Evolutionary conservation across 257 asterid species (phyloP).

Genomic region (Dorcoceras hygrometricum): DNA sequence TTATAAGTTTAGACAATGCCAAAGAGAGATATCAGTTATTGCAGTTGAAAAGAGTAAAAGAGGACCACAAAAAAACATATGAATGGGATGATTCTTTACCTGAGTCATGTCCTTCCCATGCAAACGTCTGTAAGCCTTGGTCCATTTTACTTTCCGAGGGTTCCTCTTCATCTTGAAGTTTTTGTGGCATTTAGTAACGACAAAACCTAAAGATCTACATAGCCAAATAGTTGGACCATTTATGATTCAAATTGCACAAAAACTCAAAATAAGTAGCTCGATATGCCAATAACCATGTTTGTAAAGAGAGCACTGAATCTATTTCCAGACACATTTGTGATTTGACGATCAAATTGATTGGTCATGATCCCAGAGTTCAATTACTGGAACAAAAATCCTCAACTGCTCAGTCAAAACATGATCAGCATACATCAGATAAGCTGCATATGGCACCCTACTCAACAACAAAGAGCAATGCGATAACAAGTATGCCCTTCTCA

Average conservation of each 20-base stretch:
- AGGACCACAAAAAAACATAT: background rate
- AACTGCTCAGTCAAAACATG: background rate
- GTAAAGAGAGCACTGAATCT: background rate
- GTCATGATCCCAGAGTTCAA: background rate
- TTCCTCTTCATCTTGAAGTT: constrained; percentile 49
- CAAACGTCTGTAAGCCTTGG: constrained; percentile 80
- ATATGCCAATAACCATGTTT: background rate
- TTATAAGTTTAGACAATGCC: constrained; percentile 22
- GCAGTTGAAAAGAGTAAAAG: background rate
- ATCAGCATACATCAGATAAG: background rate
- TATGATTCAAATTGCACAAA: background rate
- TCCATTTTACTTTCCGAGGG: constrained; percentile 91
- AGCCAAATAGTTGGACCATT: background rate
- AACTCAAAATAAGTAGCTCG: background rate
- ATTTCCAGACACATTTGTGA: background rate
- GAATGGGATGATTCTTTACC: constrained; percentile 36
- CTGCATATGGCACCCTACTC: background rate
- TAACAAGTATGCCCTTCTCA: background rate
- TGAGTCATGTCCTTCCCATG: constrained; percentile 95
- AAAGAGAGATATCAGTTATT: background rate
- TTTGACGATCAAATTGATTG: background rate
- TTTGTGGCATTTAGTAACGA: background rate
- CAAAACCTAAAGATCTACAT: background rate
- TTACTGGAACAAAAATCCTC: background rate
- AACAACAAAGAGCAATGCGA: background rate